phyloP scores from a whole-genome alignment of 2,329 filamentous ascomycete species.

The Chaetomium olivaceum region DNA sequence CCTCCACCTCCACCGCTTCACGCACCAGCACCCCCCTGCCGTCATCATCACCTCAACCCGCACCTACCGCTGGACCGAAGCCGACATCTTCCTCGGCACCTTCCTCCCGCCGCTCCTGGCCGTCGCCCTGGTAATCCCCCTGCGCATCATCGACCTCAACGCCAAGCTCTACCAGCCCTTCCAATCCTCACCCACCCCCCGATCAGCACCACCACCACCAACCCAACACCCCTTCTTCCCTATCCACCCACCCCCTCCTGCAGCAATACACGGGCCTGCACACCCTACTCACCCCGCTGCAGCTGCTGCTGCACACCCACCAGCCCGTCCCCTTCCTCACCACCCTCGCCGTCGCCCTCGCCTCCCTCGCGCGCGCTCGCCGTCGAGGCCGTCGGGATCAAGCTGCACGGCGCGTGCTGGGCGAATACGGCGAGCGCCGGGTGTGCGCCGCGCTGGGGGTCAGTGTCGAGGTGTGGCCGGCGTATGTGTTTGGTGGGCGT shows the following conservation, averaged over 20 bases:
- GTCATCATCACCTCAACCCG: slow-evolving; percentile 30
- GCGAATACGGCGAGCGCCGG: slow-evolving; percentile 32
- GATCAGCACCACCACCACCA: neutral
- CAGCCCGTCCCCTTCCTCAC: slow-evolving; percentile 43
- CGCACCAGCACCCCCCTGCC: neutral
- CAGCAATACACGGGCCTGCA: slow-evolving; percentile 44
- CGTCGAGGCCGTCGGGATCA: slow-evolving; percentile 43
- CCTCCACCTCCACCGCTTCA: slow-evolving; percentile 26
- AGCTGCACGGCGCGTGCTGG: slow-evolving; percentile 41
- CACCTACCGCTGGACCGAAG: slow-evolving; percentile 33
- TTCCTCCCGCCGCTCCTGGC: slow-evolving; percentile 46
- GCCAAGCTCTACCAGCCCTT: slow-evolving; percentile 48
- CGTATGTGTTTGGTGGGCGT: slow-evolving; percentile 39
- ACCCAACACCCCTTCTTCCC: slow-evolving; percentile 15
- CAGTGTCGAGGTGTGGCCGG: slow-evolving; percentile 34
- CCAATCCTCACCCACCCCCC: slow-evolving; percentile 41
- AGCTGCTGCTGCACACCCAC: slow-evolving; percentile 33
- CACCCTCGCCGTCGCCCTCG: slow-evolving; percentile 39
- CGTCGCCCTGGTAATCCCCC: slow-evolving; percentile 42
- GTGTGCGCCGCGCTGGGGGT: slow-evolving; percentile 42
- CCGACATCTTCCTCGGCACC: slow-evolving; percentile 43
- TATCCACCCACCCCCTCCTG: slow-evolving; percentile 43
- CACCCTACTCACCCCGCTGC: slow-evolving; percentile 41
- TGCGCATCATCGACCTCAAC: slow-evolving; percentile 44
- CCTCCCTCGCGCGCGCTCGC: slow-evolving; percentile 44